Percentiles rank a stretch among this genome's conserved stretches.
Evolutionary conservation across 768 basidiomycete species (phyloP).

Genomic region (Podaxis sp.): DNA sequence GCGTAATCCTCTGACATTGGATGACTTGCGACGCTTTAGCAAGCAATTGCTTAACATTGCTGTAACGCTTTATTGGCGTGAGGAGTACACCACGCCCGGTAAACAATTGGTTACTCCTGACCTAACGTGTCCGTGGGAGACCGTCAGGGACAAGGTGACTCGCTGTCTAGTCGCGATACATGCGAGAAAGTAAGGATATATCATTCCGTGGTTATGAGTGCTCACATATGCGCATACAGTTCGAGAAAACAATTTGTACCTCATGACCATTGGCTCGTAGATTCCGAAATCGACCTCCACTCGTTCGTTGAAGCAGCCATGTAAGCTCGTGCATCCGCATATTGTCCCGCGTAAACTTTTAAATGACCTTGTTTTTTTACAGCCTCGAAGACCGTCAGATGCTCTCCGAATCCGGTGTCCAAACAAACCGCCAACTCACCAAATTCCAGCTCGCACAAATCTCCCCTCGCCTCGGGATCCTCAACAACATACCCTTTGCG

Average conservation of each 20-base stretch:
- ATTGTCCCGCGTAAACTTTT: neutral
- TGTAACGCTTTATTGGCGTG: constrained; percentile 60
- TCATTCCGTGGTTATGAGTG: neutral
- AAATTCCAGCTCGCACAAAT: constrained; percentile 73
- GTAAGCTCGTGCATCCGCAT: neutral
- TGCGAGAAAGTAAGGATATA: constrained; percentile 72
- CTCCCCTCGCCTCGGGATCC: constrained; percentile 81
- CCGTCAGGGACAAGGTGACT: constrained; percentile 72
- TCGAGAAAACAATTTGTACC: constrained; percentile 83
- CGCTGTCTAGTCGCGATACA: constrained; percentile 78
- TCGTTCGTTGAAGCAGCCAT: constrained; percentile 47
- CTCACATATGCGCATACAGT: constrained; percentile 32
- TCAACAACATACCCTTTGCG: constrained; percentile 95
- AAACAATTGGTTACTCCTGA: constrained; percentile 16
- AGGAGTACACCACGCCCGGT: constrained; percentile 28
- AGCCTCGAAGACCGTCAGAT: constrained; percentile 67
- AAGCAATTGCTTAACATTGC: constrained; percentile 81
- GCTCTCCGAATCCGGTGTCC: constrained; percentile 7
- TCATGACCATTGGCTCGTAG: constrained; percentile 78
- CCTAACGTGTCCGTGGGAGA: constrained; percentile 54
- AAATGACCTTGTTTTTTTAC: neutral
- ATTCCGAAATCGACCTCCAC: constrained; percentile 38
- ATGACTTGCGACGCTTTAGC: constrained; percentile 75
- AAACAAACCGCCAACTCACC: constrained; percentile 31
- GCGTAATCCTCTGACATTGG: constrained; percentile 76